Evolutionary conservation across 2,329 filamentous ascomycete species (phyloP), one percentile per base, ranked within the genome.

Genomic region (Coleophoma cylindrospora): DNA sequence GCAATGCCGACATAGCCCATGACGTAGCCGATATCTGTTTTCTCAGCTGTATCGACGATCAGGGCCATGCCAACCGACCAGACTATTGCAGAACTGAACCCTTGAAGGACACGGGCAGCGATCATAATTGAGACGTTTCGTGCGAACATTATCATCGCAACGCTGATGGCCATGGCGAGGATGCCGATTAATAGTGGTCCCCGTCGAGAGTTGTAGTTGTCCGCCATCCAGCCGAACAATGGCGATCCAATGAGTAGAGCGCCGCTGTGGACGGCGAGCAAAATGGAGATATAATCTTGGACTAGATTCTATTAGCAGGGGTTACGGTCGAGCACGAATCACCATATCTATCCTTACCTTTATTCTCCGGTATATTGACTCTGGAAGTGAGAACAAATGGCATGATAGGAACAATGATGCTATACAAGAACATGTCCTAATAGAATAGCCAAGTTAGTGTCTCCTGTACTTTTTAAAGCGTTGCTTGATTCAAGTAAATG

Each of bases 1-100:
- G 45, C 76, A 52, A 85, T 71, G 44, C 74, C 76, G 0, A 87
- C 75, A 60, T 81, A 87, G 0, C 86, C 86, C 74, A 88, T 83
- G 0, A 79, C 77, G 51, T 82, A 71, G 0, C 84, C 86, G 11
- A 87, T 74, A 17, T 76, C 72, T 4, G 75, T 70, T 49, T 75
- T 71, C 0, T 77, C 79, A 38, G 87, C 79, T 0, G 84, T 88
- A 59, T 90, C 86, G 3, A 83, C 83, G 14, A 90, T 61, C 33
- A 90, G 67, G 0, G 86, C 86, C 33, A 86, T 71, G 0, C 86
- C 86, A 0, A 87, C 84, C 0, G 81, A 81, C 84, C 86, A 89
- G 8, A 89, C 85, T 1, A 89, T 77, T 2, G 83, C 82, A 2
- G 84, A 84, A 17, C 81, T 84, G 7, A 80, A 65, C 0, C 86